These are phyloP conservation scores for Panicum virgatum DNA, from an alignment of 202 grass and related monocot genomes.

Conservation along the genomic window DNA sequence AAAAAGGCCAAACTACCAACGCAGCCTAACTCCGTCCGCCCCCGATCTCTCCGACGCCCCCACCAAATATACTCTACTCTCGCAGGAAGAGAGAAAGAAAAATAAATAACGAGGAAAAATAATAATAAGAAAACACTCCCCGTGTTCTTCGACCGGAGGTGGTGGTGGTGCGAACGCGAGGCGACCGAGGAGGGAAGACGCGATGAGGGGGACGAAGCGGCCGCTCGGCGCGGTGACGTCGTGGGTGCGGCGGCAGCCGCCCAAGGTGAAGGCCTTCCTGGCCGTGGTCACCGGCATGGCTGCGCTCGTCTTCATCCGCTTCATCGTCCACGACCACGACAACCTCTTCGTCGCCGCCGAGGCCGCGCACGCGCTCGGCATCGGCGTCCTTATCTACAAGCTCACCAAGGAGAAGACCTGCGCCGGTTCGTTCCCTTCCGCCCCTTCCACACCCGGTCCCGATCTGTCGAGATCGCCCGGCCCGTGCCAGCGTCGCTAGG, in stretches of 20 bases:
- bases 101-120: neutral
- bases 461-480: conserved; percentile 28
- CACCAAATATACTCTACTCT: conserved; percentile 13
- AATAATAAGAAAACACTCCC: conserved; percentile 14
- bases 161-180: conserved; percentile 23
- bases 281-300: conserved; percentile 90
- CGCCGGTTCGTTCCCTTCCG: conserved; percentile 60
- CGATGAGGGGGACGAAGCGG: conserved; percentile 71
- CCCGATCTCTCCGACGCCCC: conserved; percentile 20
- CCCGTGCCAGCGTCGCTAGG: neutral
- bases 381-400: conserved; percentile 93
- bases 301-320: conserved; percentile 89
- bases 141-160: conserved; percentile 48
- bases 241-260: conserved; percentile 89
- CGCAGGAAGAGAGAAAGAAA: neutral
- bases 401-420: conserved; percentile 98
- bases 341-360: conserved; percentile 94
- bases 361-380: conserved; percentile 91
- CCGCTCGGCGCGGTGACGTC: conserved; percentile 67
- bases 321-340: conserved; percentile 99
- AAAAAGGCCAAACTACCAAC: neutral
- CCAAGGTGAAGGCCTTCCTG: conserved; percentile 98
- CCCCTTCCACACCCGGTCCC: neutral
- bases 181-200: conserved; percentile 32
- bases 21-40: conserved; percentile 5